phyloP scores from a whole-genome alignment of 495 filamentous ascomycete species.

The Halenospora varia region DNA sequence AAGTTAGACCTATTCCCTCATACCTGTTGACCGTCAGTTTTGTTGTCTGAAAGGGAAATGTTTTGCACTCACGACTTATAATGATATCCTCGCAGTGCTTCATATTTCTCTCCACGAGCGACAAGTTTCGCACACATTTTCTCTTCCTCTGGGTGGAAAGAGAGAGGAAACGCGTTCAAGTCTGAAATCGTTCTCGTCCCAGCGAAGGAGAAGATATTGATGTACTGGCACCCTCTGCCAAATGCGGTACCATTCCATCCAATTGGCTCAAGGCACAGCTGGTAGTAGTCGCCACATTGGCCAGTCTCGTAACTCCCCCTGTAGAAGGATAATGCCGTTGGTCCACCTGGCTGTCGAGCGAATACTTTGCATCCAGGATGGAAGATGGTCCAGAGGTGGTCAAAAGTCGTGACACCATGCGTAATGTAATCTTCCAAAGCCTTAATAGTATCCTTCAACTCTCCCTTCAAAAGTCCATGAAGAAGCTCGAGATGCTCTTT shows the following conservation, averaged over 20 bases:
- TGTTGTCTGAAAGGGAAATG: conserved; percentile 32
- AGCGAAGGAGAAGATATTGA: conserved; percentile 71
- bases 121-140: conserved; percentile 61
- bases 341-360: conserved; percentile 67
- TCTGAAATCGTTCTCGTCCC: conserved; percentile 75
- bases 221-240: conserved; percentile 51
- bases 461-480: conserved; percentile 50
- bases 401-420: conserved; percentile 80
- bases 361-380: conserved; percentile 83
- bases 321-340: conserved; percentile 42
- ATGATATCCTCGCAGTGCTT: conserved; percentile 71
- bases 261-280: conserved; percentile 44
- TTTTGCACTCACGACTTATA: conserved; percentile 50
- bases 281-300: conserved; percentile 52
- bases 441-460: conserved; percentile 66
- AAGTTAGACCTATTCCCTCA: conserved; percentile 25
- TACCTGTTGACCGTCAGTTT: conserved; percentile 28
- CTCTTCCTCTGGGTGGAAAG: conserved; percentile 72
- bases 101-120: conserved; percentile 80
- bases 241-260: conserved; percentile 55
- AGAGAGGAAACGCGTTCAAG: conserved; percentile 69
- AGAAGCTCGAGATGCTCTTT: conserved; percentile 56
- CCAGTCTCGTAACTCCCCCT: conserved; percentile 50
- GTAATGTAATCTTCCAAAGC: conserved; percentile 76
- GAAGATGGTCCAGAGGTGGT: conserved; percentile 83